These are phyloP conservation scores for Rutstroemia sp. DNA, from an alignment of 2,329 filamentous ascomycete species.

Conservation along the genomic window DNA sequence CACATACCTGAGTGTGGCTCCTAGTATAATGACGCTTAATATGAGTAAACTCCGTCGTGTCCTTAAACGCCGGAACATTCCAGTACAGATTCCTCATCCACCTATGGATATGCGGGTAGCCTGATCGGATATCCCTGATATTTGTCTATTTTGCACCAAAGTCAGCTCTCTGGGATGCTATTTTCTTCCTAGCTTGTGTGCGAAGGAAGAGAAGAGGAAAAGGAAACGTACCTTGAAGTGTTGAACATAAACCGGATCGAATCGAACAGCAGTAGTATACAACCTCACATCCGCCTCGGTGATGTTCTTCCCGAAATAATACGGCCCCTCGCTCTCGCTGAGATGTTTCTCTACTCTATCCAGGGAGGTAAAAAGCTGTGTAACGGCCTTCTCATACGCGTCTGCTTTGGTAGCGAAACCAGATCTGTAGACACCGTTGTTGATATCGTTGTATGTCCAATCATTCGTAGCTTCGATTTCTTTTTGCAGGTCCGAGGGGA, in stretches of 20 bases:
- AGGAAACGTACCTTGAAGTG: constrained; percentile 71
- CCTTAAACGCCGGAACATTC: constrained; percentile 55
- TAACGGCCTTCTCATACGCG: constrained; percentile 72
- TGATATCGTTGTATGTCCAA: constrained; percentile 73
- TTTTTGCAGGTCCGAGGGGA: constrained; percentile 54
- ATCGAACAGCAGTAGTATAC: constrained; percentile 55
- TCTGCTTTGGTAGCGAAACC: constrained; percentile 81
- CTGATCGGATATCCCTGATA: constrained; percentile 33
- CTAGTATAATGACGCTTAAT: constrained; percentile 93
- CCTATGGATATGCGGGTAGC: constrained; percentile 57
- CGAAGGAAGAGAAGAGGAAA: constrained; percentile 22
- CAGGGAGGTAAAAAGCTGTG: constrained; percentile 65
- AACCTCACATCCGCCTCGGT: constrained; percentile 80
- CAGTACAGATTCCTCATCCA: constrained; percentile 64
- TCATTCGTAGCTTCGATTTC: constrained; percentile 69
- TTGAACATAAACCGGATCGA: constrained; percentile 73
- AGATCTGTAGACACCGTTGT: constrained; percentile 66
- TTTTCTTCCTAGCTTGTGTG: background rate
- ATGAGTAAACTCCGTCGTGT: constrained; percentile 29
- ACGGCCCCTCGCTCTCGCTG: constrained; percentile 45
- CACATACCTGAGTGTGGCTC: constrained; percentile 46
- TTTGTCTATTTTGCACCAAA: constrained; percentile 41
- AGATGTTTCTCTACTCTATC: constrained; percentile 72
- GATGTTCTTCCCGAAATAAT: constrained; percentile 65
- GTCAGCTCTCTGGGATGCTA: background rate